Conservation (phyloP, 192 early-diverging fungal genomes). For the Umbelopsis sp. region DNA sequence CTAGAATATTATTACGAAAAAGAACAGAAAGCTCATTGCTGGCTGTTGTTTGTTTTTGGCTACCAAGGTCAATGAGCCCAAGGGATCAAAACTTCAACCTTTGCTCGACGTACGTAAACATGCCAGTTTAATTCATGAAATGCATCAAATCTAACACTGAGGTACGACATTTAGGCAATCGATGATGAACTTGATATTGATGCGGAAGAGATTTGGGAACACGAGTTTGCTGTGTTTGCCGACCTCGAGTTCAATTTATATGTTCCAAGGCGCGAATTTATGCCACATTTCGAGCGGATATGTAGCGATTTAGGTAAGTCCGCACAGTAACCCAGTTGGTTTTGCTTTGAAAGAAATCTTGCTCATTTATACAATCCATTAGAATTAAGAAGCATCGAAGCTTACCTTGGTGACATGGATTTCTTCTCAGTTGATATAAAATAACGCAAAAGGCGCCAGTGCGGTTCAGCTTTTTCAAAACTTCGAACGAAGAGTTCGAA, state of each 20-base stretch:
- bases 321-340: too few species aligned
- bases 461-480: not conserved
- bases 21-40: constrained; percentile 73
- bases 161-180: constrained; percentile 48
- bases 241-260: constrained; percentile 91
- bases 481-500: not conserved
- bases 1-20: constrained; percentile 67
- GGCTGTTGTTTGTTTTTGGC: constrained; percentile 83
- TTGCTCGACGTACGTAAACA: constrained; percentile 52
- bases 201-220: constrained; percentile 75
- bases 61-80: constrained; percentile 86
- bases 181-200: constrained; percentile 78
- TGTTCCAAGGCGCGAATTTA: constrained; percentile 82
- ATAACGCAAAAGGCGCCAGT: not conserved
- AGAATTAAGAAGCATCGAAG: constrained; percentile 13
- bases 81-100: constrained; percentile 62
- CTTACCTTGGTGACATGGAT: constrained; percentile 3
- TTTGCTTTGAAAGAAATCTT: not conserved
- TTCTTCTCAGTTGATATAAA: constrained; percentile 4
- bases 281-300: constrained; percentile 92
- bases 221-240: constrained; percentile 92
- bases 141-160: not conserved
- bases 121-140: not conserved
- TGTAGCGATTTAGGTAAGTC: constrained; percentile 60
- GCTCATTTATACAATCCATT: not conserved